A percentile compares a stretch with the other conserved stretches of the same genome.
Evolutionary conservation across 2,329 filamentous ascomycete genomes (phyloP).

Genomic region (Diplodia sapinea): DNA sequence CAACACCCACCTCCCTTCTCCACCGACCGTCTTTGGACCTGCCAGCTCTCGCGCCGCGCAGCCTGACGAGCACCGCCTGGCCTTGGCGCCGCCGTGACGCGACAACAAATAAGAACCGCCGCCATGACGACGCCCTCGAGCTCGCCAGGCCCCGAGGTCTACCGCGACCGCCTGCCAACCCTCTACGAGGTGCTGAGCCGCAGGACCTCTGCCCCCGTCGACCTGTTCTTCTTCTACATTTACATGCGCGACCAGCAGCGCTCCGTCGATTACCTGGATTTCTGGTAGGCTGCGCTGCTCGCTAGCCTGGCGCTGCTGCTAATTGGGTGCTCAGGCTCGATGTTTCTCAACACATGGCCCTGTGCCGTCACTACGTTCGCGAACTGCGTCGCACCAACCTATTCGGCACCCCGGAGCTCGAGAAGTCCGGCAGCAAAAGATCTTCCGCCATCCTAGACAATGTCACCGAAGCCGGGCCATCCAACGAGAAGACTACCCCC

Average conservation of each 20-base stretch:
- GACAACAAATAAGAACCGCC: conserved; percentile 1
- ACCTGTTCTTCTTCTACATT: conserved; percentile 98
- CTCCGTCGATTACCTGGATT: conserved; percentile 97
- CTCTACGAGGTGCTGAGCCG: conserved; percentile 95
- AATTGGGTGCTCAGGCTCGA: conserved; percentile 75
- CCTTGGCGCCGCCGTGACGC: conserved; percentile 9
- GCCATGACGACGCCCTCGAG: conserved; percentile 28
- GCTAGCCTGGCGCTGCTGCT: conserved; percentile 33
- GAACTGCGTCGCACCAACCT: conserved; percentile 92
- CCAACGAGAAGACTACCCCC: conserved; percentile 71
- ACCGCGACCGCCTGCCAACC: conserved; percentile 85
- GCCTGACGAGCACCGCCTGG: conserved; percentile 1
- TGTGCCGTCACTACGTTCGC: conserved; percentile 95
- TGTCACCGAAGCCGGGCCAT: conserved; percentile 60
- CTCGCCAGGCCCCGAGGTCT: conserved; percentile 34
- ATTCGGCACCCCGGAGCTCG: conserved; percentile 87
- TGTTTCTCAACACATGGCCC: conserved; percentile 97
- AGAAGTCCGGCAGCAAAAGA: conserved; percentile 76
- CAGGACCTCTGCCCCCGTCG: conserved; percentile 91
- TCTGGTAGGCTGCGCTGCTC: conserved; percentile 71
- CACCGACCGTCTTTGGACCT: not conserved
- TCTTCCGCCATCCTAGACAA: conserved; percentile 80
- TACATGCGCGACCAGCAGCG: conserved; percentile 99
- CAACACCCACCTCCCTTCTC: not conserved
- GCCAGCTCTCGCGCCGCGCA: not conserved